These are phyloP conservation scores for Euphorbia peplus DNA, from an alignment of 345 rosid genomes.

Conservation along the genomic window DNA sequence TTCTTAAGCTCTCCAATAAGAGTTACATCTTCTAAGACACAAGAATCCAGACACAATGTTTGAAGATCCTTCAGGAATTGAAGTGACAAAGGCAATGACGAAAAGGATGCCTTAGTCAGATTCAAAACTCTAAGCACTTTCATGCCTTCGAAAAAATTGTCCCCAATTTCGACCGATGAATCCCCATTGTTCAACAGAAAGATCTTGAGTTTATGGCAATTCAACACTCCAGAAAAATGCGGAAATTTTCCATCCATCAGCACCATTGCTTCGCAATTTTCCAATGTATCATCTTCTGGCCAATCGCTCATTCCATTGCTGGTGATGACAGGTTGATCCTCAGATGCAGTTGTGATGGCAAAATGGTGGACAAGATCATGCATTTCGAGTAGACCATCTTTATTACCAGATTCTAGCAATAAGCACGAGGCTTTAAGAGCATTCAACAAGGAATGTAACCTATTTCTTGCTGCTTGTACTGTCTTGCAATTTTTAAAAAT, in stretches of 20 bases:
- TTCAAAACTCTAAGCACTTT: background rate
- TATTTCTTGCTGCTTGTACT: conserved; percentile 16
- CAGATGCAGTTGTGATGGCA: conserved; percentile 16
- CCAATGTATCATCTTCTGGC: background rate
- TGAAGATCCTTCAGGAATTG: background rate
- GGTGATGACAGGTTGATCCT: background rate
- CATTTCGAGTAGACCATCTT: background rate
- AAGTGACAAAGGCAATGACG: background rate
- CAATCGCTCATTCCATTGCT: background rate
- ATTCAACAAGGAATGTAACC: background rate
- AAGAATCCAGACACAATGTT: background rate
- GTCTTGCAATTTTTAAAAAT: background rate
- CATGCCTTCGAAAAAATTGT: background rate
- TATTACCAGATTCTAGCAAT: background rate
- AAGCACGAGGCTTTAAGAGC: conserved; percentile 17
- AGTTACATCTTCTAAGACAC: background rate
- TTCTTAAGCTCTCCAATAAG: background rate
- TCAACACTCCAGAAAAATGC: no score
- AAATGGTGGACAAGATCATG: conserved; percentile 17
- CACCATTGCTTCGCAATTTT: no score
- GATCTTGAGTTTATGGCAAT: no score
- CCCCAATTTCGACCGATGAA: background rate
- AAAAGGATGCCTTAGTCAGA: background rate
- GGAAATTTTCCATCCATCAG: no score
- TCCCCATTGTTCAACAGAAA: background rate